Evolutionary conservation across 192 early-diverging fungal genomes (phyloP).

Genomic region (Gonapodya prolifera): DNA sequence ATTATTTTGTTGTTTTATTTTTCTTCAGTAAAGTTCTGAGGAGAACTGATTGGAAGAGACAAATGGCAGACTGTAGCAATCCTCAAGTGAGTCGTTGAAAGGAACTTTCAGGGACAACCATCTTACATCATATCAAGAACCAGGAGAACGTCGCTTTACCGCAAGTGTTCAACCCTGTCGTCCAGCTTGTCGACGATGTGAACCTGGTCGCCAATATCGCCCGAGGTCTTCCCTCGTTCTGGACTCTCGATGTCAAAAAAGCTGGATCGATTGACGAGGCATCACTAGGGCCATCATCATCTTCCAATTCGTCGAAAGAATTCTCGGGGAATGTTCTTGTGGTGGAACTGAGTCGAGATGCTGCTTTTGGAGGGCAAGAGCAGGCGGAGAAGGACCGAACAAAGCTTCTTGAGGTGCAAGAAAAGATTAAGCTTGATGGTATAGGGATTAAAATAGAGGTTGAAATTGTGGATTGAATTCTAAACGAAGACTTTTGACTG

Average conservation of each 20-base stretch:
- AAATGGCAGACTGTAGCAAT: too few species aligned
- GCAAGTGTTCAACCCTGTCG: background rate
- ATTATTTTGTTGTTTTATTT: too few species aligned
- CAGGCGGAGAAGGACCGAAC: background rate
- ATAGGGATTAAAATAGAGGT: background rate
- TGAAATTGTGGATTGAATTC: background rate
- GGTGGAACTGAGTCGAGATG: background rate
- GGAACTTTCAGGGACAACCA: too few species aligned
- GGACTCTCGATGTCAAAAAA: background rate
- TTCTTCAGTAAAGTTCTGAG: too few species aligned
- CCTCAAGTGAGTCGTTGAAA: background rate
- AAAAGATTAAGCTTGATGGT: background rate
- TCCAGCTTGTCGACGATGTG: background rate
- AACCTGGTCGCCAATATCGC: background rate
- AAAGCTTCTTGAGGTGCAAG: background rate
- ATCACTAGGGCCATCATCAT: background rate
- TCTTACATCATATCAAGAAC: too few species aligned
- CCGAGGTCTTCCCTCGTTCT: background rate
- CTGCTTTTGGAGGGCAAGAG: background rate
- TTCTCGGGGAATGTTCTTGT: background rate
- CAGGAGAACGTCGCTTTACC: too few species aligned
- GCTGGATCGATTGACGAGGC: background rate
- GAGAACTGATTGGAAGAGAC: too few species aligned
- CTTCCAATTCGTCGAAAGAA: too few species aligned
- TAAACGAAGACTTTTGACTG: background rate